Evolutionary conservation across 2,329 filamentous ascomycete species (phyloP).

Genomic region (Sporothrix mexicana): DNA sequence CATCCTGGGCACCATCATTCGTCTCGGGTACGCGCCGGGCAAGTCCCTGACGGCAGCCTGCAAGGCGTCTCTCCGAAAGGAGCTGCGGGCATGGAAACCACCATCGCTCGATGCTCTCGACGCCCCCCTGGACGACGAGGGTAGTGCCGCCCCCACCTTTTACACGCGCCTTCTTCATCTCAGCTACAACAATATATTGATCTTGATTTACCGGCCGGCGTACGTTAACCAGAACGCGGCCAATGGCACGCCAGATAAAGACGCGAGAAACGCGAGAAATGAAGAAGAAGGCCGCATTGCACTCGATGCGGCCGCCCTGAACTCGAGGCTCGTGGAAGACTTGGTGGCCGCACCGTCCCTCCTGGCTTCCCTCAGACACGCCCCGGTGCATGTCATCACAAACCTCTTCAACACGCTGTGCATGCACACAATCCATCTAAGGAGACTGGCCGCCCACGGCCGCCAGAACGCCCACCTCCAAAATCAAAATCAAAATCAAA

Average conservation of each 20-base stretch:
- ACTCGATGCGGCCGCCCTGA: neutral
- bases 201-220: neutral
- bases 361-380: neutral
- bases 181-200: conserved; percentile 3
- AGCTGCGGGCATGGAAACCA: neutral
- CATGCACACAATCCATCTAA: conserved; percentile 9
- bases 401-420: conserved; percentile 6
- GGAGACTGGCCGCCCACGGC: neutral
- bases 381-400: neutral
- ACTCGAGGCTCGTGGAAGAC: neutral
- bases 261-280: too few species aligned
- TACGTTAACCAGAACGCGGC: neutral
- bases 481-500: too few species aligned
- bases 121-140: neutral
- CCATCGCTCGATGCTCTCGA: neutral
- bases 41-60: neutral
- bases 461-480: neutral
- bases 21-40: neutral
- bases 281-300: neutral
- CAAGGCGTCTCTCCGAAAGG: neutral
- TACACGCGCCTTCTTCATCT: neutral
- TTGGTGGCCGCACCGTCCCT: neutral
- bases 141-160: neutral
- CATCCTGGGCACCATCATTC: neutral
- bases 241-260: neutral